Conservation (phyloP, 805 yeast genomes). For the Metschnikowia santaceciliae region DNA sequence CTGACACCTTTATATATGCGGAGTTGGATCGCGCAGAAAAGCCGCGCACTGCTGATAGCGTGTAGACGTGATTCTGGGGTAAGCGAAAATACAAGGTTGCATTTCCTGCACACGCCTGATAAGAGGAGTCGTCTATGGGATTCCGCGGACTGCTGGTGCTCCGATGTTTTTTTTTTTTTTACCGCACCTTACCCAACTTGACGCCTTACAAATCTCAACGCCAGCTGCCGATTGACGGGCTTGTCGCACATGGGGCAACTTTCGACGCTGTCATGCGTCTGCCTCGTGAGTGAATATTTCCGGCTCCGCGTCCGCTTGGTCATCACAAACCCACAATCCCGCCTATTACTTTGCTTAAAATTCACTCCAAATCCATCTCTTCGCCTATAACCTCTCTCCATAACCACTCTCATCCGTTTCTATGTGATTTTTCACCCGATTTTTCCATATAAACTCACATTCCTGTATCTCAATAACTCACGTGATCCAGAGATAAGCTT, state of each 20-base stretch:
- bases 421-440: too few relatives aligned
- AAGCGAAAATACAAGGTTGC: constrained; percentile 6
- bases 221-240: neutral
- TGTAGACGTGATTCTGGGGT: constrained; percentile 1
- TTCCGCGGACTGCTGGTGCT: neutral
- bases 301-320: neutral
- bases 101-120: constrained; percentile 2
- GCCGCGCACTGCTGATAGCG: constrained; percentile 2
- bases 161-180: neutral
- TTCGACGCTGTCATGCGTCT: neutral
- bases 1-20: neutral
- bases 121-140: neutral
- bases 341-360: too few relatives aligned
- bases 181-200: too few relatives aligned
- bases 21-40: neutral
- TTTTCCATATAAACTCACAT: too few relatives aligned
- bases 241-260: neutral
- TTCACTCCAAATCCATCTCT: too few relatives aligned
- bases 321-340: too few relatives aligned
- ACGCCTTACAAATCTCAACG: neutral
- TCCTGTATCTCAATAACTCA: neutral
- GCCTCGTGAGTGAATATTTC: neutral
- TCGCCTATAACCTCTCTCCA: too few relatives aligned
- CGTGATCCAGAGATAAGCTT: neutral
- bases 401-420: too few relatives aligned